Conservation (phyloP, 1,284 basidiomycete species). For the Rhodotorula mucilaginosa region DNA sequence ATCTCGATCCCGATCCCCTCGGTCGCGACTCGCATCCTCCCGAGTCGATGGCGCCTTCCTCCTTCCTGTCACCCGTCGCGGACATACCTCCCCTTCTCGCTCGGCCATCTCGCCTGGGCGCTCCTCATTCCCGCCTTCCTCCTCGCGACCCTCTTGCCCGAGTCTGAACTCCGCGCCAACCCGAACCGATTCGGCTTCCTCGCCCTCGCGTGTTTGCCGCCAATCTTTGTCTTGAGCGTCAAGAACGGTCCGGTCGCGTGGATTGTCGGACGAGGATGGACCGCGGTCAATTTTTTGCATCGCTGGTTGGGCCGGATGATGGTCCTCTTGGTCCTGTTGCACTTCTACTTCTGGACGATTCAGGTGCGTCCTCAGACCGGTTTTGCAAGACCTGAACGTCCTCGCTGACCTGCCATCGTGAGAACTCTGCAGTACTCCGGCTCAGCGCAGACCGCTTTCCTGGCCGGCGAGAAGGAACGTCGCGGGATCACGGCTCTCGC, state of each 20-base stretch:
- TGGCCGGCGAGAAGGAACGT: conserved; percentile 23
- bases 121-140: conserved; percentile 31
- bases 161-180: conserved; percentile 29
- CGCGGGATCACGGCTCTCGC: conserved; percentile 30
- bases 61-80: conserved; percentile 7
- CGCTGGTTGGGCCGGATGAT: conserved; percentile 28
- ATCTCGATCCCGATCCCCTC: conserved; percentile 11
- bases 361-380: conserved; percentile 15
- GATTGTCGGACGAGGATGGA: conserved; percentile 24
- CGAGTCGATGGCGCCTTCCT: not conserved
- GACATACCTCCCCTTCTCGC: conserved; percentile 9
- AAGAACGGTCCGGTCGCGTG: conserved; percentile 25
- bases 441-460: conserved; percentile 14
- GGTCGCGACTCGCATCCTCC: conserved; percentile 2
- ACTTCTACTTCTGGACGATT: conserved; percentile 33
- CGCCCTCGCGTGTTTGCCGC: conserved; percentile 31
- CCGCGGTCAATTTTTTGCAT: conserved; percentile 32
- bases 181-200: conserved; percentile 40
- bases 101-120: conserved; percentile 15
- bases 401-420: not conserved
- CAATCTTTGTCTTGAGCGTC: conserved; percentile 25
- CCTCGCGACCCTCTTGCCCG: conserved; percentile 33
- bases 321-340: conserved; percentile 25
- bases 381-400: not conserved
- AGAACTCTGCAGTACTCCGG: conserved; percentile 20